These are phyloP conservation scores for Ascochyta koolunga DNA, from an alignment of 2,329 filamentous ascomycete species.

Conservation along the genomic window DNA sequence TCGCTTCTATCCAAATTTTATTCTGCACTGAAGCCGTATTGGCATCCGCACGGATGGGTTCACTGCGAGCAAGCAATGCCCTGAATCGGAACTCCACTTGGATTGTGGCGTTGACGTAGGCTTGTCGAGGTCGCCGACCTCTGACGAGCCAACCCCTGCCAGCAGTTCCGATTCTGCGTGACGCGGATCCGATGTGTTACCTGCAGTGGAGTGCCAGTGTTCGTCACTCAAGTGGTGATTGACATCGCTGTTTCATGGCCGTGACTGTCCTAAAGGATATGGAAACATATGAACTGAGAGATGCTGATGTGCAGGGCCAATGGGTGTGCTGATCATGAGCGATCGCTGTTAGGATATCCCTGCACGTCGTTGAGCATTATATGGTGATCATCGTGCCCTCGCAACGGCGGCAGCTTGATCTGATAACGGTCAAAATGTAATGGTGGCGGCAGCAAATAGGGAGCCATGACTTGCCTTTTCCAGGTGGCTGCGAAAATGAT, in stretches of 20 bases:
- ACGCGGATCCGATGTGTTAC: not conserved
- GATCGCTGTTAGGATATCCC: conserved; percentile 11
- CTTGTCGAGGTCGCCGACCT: conserved; percentile 9
- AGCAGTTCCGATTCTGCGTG: conserved; percentile 2
- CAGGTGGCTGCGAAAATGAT: conserved; percentile 2
- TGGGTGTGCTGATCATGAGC: not conserved
- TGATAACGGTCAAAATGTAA: not conserved
- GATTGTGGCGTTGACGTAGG: conserved; percentile 7
- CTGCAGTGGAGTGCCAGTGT: not conserved
- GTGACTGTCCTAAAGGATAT: not conserved
- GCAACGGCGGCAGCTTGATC: conserved; percentile 6
- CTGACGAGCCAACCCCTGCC: not conserved
- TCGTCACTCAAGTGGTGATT: not conserved
- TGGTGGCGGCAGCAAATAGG: not conserved
- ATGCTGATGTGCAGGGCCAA: conserved; percentile 15
- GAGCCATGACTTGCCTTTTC: not conserved
- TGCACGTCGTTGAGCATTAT: not conserved
- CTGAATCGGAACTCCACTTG: conserved; percentile 8
- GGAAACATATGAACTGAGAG: not conserved
- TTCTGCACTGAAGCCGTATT: not conserved
- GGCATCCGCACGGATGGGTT: conserved; percentile 7
- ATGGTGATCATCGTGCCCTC: conserved; percentile 1
- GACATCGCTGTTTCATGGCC: not conserved
- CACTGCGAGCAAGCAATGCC: conserved; percentile 1
- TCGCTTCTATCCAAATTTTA: not conserved